Evolutionary conservation across 2,329 filamentous ascomycete genomes (phyloP).

Genomic region (Cryphonectria nitschkei): DNA sequence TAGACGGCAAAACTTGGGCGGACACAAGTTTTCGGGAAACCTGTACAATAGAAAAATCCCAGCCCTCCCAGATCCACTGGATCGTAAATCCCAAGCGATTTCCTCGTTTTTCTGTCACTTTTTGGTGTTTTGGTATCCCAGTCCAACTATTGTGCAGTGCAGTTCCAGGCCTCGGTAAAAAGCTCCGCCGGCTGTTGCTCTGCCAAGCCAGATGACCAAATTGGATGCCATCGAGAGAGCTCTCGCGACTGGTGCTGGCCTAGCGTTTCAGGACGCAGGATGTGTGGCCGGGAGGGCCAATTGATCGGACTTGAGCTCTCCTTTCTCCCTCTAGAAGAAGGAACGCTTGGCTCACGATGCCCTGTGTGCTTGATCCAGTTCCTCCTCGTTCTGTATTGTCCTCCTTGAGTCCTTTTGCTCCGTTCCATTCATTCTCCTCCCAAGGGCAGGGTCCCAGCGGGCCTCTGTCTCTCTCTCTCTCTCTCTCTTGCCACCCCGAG

Average conservation of each 20-base stretch:
- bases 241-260: background rate
- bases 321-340: background rate
- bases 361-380: background rate
- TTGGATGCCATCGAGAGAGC: background rate
- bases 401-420: background rate
- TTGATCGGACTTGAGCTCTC: background rate
- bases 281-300: background rate
- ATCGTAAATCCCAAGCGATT: constrained; percentile 21
- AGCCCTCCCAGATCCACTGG: constrained; percentile 30
- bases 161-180: background rate
- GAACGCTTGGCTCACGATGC: background rate
- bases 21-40: constrained; percentile 30
- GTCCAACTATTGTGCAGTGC: background rate
- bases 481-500: background rate
- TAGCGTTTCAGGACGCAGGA: background rate
- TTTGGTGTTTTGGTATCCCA: background rate
- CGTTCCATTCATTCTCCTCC: background rate
- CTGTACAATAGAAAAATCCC: constrained; percentile 31
- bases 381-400: too few relatives aligned
- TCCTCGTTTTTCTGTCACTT: constrained; percentile 13
- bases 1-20: constrained; percentile 29
- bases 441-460: background rate
- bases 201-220: background rate
- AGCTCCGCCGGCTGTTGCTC: background rate
- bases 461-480: background rate